phyloP scores from a whole-genome alignment of 768 basidiomycete species.

The Boletales sp. region DNA sequence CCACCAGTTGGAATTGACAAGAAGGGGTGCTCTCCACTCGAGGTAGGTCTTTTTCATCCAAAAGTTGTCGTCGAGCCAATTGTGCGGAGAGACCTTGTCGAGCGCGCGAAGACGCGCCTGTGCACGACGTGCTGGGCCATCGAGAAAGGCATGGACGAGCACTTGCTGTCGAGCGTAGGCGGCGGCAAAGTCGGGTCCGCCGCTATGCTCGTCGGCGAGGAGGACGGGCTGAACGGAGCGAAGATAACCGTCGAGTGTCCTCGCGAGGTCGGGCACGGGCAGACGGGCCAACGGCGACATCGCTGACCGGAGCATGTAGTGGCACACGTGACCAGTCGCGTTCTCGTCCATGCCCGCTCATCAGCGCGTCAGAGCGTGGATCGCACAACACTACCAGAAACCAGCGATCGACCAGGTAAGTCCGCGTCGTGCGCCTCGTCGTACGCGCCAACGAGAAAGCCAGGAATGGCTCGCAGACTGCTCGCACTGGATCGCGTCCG shows the following conservation, averaged over 20 bases:
- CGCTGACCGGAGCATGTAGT: slow-evolving; percentile 19
- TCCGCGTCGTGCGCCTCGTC: not conserved
- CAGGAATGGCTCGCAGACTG: slow-evolving; percentile 80
- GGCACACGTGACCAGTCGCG: slow-evolving; percentile 9
- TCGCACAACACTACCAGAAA: slow-evolving; percentile 51
- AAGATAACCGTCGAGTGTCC: slow-evolving; percentile 75
- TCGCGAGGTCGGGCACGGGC: slow-evolving; percentile 76
- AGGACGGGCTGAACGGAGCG: slow-evolving; percentile 76
- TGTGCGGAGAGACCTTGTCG: slow-evolving; percentile 77
- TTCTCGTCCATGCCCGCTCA: slow-evolving; percentile 18
- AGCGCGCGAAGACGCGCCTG: slow-evolving; percentile 50
- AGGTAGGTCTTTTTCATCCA: slow-evolving; percentile 89
- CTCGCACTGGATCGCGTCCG: slow-evolving; percentile 56
- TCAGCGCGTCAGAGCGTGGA: slow-evolving; percentile 46
- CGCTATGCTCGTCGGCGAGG: slow-evolving; percentile 64
- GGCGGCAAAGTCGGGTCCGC: slow-evolving; percentile 43
- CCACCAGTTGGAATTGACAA: slow-evolving; percentile 97
- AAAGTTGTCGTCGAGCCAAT: slow-evolving; percentile 94
- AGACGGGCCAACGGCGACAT: slow-evolving; percentile 55
- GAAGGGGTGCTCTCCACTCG: slow-evolving; percentile 80
- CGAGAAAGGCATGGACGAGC: slow-evolving; percentile 16
- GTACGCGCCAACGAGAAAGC: slow-evolving; percentile 1
- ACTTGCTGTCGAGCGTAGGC: slow-evolving; percentile 19
- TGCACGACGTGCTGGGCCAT: slow-evolving; percentile 11
- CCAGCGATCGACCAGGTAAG: slow-evolving; percentile 64